Evolutionary conservation across 495 filamentous ascomycete species (phyloP).

Genomic region (Aspergillus carlsbadensis): DNA sequence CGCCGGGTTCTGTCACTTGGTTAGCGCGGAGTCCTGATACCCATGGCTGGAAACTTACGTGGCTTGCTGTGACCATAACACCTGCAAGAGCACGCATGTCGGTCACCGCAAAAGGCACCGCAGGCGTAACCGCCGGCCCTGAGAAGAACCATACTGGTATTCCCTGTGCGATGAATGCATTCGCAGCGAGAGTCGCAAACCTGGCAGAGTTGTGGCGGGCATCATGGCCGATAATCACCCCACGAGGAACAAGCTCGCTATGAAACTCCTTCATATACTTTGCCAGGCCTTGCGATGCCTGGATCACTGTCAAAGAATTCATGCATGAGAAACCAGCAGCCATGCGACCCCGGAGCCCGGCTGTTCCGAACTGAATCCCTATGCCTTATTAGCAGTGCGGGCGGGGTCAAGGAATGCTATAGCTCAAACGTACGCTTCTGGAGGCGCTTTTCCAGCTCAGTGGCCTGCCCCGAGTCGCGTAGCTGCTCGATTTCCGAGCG

Average conservation of each 20-base stretch:
- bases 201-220: constrained; percentile 65
- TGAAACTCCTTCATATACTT: constrained; percentile 53
- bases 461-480: constrained; percentile 41
- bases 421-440: constrained; percentile 43
- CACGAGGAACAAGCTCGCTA: constrained; percentile 36
- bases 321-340: constrained; percentile 68
- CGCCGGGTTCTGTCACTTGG: constrained; percentile 54
- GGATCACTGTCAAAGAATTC: constrained; percentile 69
- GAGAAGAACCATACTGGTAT: constrained; percentile 64
- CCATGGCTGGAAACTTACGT: constrained; percentile 36
- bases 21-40: constrained; percentile 15
- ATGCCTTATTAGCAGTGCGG: constrained; percentile 1
- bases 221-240: constrained; percentile 67
- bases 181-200: constrained; percentile 63
- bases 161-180: constrained; percentile 60
- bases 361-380: constrained; percentile 70
- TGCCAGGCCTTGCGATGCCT: constrained; percentile 70
- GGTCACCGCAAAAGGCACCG: constrained; percentile 66
- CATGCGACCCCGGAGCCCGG: constrained; percentile 69
- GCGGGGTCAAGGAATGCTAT: not conserved
- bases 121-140: constrained; percentile 57
- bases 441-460: constrained; percentile 58
- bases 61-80: constrained; percentile 72
- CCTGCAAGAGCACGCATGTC: constrained; percentile 59
- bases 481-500: constrained; percentile 59